phyloP scores from a whole-genome alignment of 345 rosid species.

The Aegle marmelos region DNA sequence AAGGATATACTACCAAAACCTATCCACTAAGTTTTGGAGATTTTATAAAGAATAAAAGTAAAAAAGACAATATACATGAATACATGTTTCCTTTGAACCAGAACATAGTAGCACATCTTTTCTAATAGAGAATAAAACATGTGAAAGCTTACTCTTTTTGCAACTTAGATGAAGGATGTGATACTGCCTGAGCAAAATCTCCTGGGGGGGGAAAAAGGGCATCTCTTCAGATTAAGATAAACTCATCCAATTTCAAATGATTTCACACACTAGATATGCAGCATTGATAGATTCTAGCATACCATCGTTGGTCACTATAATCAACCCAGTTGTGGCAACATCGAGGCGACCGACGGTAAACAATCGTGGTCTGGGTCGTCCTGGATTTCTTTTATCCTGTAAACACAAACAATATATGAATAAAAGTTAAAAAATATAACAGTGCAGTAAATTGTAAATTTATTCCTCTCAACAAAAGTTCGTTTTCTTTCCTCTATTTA shows the following conservation, averaged over 20 bases:
- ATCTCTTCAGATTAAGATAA: constrained; percentile 1
- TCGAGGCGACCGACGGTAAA: constrained; percentile 98
- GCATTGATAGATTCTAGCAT: background rate
- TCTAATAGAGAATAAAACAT: background rate
- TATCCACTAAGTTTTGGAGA: background rate
- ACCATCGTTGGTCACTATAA: constrained; percentile 94
- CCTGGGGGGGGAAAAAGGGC: constrained; percentile 45
- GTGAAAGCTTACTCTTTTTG: constrained; percentile 67
- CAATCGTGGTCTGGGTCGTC: constrained; percentile 74
- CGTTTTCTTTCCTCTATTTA: background rate
- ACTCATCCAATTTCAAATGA: constrained; percentile 2
- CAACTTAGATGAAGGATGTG: constrained; percentile 89
- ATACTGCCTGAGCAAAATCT: constrained; percentile 78
- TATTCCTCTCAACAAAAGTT: background rate
- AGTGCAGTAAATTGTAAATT: background rate
- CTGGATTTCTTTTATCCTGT: constrained; percentile 69
- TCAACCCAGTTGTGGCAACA: constrained; percentile 88
- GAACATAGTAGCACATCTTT: background rate
- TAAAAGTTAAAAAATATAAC: background rate
- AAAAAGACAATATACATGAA: background rate
- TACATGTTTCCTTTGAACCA: background rate
- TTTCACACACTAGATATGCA: background rate
- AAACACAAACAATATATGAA: constrained; percentile 10
- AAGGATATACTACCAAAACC: background rate
- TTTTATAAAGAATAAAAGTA: background rate